Percentiles rank a stretch among this genome's conserved stretches.
Conservation (phyloP, 2,329 filamentous ascomycete genomes). For the Furcasterigmium furcatum region DNA sequence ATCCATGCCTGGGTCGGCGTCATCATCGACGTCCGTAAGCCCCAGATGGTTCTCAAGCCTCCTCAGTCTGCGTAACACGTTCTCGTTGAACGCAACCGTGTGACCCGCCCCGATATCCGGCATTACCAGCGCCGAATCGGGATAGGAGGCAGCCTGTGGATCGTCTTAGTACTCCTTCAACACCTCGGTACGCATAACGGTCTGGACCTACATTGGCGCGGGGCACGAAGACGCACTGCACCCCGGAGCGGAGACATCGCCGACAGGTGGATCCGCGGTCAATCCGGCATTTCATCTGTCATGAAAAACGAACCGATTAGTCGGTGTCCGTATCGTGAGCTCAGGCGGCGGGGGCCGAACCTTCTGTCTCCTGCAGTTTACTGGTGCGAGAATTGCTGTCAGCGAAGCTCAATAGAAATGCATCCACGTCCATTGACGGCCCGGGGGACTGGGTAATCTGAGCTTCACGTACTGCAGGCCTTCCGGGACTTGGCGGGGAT, state of each 20-base stretch:
- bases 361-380: conserved; percentile 24
- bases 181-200: background rate
- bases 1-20: conserved; percentile 10
- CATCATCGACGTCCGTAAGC: conserved; percentile 11
- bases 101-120: conserved; percentile 5
- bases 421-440: too few species aligned
- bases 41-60: conserved; percentile 21
- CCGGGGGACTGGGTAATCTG: background rate
- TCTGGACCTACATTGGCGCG: conserved; percentile 29
- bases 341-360: background rate
- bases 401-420: too few species aligned
- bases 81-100: conserved; percentile 10
- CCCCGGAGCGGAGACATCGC: conserved; percentile 26
- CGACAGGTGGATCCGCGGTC: conserved; percentile 27
- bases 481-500: conserved; percentile 21
- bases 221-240: conserved; percentile 35
- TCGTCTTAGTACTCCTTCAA: too few species aligned
- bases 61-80: conserved; percentile 16
- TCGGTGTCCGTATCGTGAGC: background rate
- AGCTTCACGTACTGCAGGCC: conserved; percentile 21
- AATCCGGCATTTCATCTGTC: conserved; percentile 31
- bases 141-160: conserved; percentile 7
- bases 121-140: background rate
- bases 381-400: conserved; percentile 8
- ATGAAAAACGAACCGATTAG: background rate